A percentile compares a stretch with the other conserved stretches of the same genome.
phyloP scores from a whole-genome alignment of 139 green algal species.

The Micractinium conductrix region DNA sequence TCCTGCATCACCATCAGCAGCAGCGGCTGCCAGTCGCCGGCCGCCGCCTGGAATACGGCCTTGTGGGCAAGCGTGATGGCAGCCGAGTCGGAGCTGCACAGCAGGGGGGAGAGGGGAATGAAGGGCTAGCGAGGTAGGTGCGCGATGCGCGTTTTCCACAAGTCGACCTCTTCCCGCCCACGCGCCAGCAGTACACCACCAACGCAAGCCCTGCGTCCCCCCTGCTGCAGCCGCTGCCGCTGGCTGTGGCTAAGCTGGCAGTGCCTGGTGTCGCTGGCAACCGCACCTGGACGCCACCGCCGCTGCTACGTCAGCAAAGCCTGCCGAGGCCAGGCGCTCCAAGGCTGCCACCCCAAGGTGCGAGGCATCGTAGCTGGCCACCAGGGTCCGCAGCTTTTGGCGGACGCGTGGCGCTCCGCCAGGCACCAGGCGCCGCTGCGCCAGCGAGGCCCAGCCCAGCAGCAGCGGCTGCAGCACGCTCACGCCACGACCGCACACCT shows the following conservation, averaged over 20 bases:
- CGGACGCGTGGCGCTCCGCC: constrained; percentile 15
- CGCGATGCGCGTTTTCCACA: too few relatives aligned
- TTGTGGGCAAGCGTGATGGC: constrained; percentile 29
- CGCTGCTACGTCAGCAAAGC: constrained; percentile 48
- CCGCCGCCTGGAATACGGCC: constrained; percentile 43
- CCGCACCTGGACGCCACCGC: constrained; percentile 37
- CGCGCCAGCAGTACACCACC: too few relatives aligned
- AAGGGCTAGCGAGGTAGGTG: too few relatives aligned
- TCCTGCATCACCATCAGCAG: constrained; percentile 37
- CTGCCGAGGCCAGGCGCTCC: constrained; percentile 35
- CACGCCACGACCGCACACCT: constrained; percentile 41
- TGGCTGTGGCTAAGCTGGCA: background rate
- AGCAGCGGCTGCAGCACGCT: constrained; percentile 51
- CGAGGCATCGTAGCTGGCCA: constrained; percentile 56
- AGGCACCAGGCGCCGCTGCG: constrained; percentile 40
- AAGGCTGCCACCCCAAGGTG: constrained; percentile 37
- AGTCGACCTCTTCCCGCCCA: too few relatives aligned
- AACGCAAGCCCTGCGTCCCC: too few relatives aligned
- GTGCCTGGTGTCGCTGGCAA: too few relatives aligned
- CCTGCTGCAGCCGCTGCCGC: too few relatives aligned
- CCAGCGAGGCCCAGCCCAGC: constrained; percentile 52
- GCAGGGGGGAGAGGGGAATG: background rate
- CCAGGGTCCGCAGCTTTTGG: constrained; percentile 44
- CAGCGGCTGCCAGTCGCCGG: constrained; percentile 52
- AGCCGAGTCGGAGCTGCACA: constrained; percentile 28